phyloP scores from a whole-genome alignment of 2,329 filamentous ascomycete genomes.

The Ilyonectria destructans region DNA sequence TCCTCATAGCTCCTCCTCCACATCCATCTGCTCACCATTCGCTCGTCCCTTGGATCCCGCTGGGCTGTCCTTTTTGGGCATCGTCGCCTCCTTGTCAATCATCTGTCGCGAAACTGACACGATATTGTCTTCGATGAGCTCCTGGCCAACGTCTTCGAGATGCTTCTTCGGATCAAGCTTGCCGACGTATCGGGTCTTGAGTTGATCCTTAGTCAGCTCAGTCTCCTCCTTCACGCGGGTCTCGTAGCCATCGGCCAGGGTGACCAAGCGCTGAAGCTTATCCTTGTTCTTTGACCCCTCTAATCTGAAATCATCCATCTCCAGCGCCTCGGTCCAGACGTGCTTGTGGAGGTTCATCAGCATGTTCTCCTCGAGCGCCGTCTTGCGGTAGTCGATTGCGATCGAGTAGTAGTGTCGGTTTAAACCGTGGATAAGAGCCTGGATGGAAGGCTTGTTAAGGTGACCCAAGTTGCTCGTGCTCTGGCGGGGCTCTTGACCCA shows the following conservation, averaged over 20 bases:
- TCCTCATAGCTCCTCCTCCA: conserved; percentile 71
- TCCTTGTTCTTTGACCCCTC: conserved; percentile 92
- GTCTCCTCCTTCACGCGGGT: conserved; percentile 99
- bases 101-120: conserved; percentile 98
- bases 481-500: conserved; percentile 97
- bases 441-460: conserved; percentile 99
- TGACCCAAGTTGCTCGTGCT: conserved; percentile 98
- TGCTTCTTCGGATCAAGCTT: conserved; percentile 99
- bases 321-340: conserved; percentile 96
- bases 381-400: conserved; percentile 98
- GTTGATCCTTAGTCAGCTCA: conserved; percentile 94
- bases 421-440: conserved; percentile 96
- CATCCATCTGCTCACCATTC: conserved; percentile 78
- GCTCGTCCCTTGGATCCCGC: conserved; percentile 63
- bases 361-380: conserved; percentile 98
- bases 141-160: conserved; percentile 94
- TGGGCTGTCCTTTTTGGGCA: conserved; percentile 79
- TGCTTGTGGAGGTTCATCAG: conserved; percentile 99
- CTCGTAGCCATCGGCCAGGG: conserved; percentile 95
- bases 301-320: conserved; percentile 95
- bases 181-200: conserved; percentile 98
- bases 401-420: conserved; percentile 99
- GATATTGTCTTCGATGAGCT: conserved; percentile 99
- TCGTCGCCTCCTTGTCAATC: conserved; percentile 99
- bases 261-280: conserved; percentile 88